Evolutionary conservation across 2,329 filamentous ascomycete genomes (phyloP).

Genomic region (Aschersonia sp.): DNA sequence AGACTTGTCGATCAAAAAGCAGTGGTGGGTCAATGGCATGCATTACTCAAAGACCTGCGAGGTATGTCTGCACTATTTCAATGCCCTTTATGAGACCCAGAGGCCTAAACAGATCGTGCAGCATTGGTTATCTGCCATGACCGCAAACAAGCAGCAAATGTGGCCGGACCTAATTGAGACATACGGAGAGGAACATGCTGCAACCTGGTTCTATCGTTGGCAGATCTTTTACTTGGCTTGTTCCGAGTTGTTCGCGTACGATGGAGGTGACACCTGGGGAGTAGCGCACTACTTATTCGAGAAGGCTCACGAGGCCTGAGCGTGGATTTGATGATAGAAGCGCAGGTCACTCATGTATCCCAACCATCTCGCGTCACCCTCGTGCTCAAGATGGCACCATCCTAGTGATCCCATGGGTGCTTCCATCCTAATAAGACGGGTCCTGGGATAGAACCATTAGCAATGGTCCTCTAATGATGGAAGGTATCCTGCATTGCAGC

Average conservation of each 20-base stretch:
- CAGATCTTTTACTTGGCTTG: conserved; percentile 61
- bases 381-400: not conserved
- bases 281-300: conserved; percentile 54
- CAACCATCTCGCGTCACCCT: not conserved
- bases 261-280: conserved; percentile 53
- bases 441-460: conserved; percentile 20
- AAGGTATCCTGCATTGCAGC: too few species aligned
- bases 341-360: too few species aligned
- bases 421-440: conserved; percentile 81
- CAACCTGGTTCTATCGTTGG: conserved; percentile 56
- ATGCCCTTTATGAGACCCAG: too few species aligned
- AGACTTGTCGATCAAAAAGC: conserved; percentile 41
- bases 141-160: conserved; percentile 40
- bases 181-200: conserved; percentile 44
- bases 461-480: too few species aligned
- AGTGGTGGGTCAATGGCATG: conserved; percentile 59
- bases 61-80: conserved; percentile 19
- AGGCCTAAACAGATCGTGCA: conserved; percentile 7
- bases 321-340: not conserved
- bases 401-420: conserved; percentile 90
- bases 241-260: conserved; percentile 52
- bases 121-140: conserved; percentile 51
- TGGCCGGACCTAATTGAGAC: conserved; percentile 52
- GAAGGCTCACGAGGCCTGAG: conserved; percentile 25
- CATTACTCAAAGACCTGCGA: conserved; percentile 60